A percentile compares a stretch with the other conserved stretches of the same genome.
Conservation (phyloP, 495 filamentous ascomycete genomes). For the Penicillium arizonense region DNA sequence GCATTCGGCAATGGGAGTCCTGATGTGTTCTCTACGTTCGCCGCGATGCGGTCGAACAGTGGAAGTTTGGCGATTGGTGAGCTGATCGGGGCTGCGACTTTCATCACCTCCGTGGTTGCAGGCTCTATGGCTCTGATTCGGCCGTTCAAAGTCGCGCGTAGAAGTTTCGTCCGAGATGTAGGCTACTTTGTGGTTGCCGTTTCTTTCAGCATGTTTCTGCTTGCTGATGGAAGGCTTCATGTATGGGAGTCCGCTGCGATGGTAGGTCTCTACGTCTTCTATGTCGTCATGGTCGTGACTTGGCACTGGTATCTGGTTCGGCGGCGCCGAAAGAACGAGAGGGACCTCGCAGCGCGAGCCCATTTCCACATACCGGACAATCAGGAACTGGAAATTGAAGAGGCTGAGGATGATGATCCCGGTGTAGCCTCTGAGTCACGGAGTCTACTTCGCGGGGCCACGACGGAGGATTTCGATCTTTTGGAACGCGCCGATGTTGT, state of each 20-base stretch:
- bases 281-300: constrained; percentile 81
- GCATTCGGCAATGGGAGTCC: constrained; percentile 99
- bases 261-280: constrained; percentile 90
- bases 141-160: constrained; percentile 85
- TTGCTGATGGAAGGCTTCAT: constrained; percentile 80
- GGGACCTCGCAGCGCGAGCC: constrained; percentile 67
- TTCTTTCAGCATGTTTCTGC: constrained; percentile 80
- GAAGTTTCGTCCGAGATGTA: constrained; percentile 89
- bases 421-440: constrained; percentile 52
- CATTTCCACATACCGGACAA: constrained; percentile 70
- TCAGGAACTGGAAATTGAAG: constrained; percentile 65
- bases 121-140: constrained; percentile 97
- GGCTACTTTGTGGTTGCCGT: constrained; percentile 90
- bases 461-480: constrained; percentile 65
- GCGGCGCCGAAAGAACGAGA: constrained; percentile 54
- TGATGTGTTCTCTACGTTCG: constrained; percentile 97
- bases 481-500: constrained; percentile 61
- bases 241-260: constrained; percentile 88
- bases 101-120: constrained; percentile 95
- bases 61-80: constrained; percentile 95
- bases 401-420: constrained; percentile 73
- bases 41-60: constrained; percentile 94
- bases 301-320: constrained; percentile 87
- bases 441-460: constrained; percentile 48
- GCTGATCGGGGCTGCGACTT: constrained; percentile 90